Percentiles rank a stretch among this genome's conserved stretches.
phyloP scores from a whole-genome alignment of 371 early-diverging fungal species.

The Furculomyces boomerangus region DNA sequence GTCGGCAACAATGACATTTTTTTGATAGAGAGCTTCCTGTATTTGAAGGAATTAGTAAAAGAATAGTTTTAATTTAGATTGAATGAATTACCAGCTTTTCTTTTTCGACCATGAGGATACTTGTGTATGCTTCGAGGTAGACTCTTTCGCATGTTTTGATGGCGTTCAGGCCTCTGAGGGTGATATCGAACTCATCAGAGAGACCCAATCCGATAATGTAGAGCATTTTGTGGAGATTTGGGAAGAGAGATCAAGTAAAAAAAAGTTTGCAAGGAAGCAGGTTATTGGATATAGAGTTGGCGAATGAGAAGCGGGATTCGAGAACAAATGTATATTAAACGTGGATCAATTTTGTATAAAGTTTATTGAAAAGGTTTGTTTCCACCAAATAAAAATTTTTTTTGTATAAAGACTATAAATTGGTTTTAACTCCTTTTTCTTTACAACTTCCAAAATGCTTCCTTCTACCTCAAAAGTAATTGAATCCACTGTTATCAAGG shows the following conservation, averaged over 20 bases:
- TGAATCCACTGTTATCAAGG: conserved; percentile 32
- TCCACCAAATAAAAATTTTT: not conserved
- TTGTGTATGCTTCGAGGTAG: conserved; percentile 98
- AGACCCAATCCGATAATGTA: conserved; percentile 95
- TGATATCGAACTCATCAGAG: conserved; percentile 89
- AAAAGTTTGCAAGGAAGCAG: too few species aligned
- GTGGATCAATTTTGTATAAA: too few species aligned
- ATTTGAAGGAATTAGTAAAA: conserved; percentile 2
- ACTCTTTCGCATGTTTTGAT: conserved; percentile 69
- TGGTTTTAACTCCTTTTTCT: not conserved
- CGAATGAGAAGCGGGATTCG: too few species aligned
- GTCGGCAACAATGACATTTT: conserved; percentile 70
- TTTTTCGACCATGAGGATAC: conserved; percentile 57
- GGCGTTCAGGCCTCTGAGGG: conserved; percentile 88
- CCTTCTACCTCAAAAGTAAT: conserved; percentile 21
- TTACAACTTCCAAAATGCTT: not conserved
- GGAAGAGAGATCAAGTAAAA: too few species aligned
- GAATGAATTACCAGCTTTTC: conserved; percentile 23
- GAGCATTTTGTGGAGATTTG: too few species aligned
- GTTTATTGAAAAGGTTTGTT: too few species aligned
- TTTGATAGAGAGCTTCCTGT: conserved; percentile 76
- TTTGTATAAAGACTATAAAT: not conserved
- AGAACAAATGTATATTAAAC: too few species aligned
- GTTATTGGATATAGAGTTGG: too few species aligned
- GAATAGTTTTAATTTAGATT: not conserved